These are phyloP conservation scores for Anaeramoeba flamelloides DNA, from an alignment of 78 protist genomes.

Conservation along the genomic window DNA sequence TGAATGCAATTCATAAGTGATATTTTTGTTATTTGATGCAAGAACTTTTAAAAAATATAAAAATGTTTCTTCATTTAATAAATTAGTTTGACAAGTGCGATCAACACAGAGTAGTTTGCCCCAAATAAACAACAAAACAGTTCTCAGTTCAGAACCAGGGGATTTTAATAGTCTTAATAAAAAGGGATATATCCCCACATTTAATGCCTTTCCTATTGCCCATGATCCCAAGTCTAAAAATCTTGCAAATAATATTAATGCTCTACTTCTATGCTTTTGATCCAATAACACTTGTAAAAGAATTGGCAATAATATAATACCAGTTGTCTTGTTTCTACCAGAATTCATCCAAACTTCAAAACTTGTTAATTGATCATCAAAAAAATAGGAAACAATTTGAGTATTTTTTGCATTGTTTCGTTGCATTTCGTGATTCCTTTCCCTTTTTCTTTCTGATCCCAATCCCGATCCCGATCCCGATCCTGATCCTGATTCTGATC, in stretches of 20 bases:
- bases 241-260: constrained; percentile 65
- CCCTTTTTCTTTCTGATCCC: too few species aligned
- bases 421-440: too few species aligned
- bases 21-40: too few species aligned
- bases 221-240: constrained; percentile 80
- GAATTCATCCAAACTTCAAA: constrained; percentile 83
- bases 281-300: constrained; percentile 61
- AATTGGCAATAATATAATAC: too few species aligned
- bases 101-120: constrained; percentile 35
- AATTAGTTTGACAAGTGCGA: constrained; percentile 49
- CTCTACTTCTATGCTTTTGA: constrained; percentile 59
- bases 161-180: too few species aligned
- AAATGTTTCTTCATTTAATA: constrained; percentile 56
- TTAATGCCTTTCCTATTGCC: too few species aligned
- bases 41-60: constrained; percentile 49
- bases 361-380: constrained; percentile 73
- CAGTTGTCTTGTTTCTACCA: constrained; percentile 33
- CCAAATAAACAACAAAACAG: constrained; percentile 87
- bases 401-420: too few species aligned
- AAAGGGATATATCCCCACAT: too few species aligned
- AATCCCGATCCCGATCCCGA: too few species aligned
- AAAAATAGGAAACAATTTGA: constrained; percentile 59
- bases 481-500: too few species aligned
- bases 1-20: too few species aligned
- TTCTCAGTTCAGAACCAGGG: too few species aligned